Conservation (phyloP, 495 filamentous ascomycete genomes). For the Pseudoneurospora amorphoporcata region DNA sequence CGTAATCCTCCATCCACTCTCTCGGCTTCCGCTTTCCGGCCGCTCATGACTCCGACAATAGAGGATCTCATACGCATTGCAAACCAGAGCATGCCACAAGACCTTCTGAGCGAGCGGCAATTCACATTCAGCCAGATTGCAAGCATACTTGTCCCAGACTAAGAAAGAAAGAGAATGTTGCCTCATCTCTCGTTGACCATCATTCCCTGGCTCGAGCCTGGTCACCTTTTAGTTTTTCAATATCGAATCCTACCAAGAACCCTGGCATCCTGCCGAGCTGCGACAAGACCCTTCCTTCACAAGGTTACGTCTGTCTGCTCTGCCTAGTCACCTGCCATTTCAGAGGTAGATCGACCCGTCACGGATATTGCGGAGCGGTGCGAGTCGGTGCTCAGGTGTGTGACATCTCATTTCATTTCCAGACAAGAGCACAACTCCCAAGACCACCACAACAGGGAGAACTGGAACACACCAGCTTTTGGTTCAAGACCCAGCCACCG, state of each 20-base stretch:
- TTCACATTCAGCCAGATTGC: neutral
- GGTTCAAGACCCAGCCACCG: neutral
- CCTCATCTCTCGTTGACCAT: neutral
- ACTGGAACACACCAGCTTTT: neutral
- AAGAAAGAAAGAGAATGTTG: neutral
- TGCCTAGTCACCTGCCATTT: neutral
- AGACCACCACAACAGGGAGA: neutral
- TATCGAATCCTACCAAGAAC: neutral
- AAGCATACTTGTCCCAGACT: neutral
- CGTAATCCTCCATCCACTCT: neutral
- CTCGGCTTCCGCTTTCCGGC: neutral
- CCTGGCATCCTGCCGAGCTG: neutral
- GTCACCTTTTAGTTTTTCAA: neutral
- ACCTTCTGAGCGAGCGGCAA: neutral
- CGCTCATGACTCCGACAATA: neutral
- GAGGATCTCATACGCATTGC: neutral
- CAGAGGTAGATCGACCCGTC: neutral
- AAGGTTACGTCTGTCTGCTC: neutral
- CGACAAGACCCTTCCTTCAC: neutral
- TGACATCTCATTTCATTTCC: neutral
- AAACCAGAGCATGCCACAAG: neutral
- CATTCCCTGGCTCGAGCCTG: neutral
- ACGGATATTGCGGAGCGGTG: neutral
- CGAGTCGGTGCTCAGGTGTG: neutral
- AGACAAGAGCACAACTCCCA: neutral